Evolutionary conservation across 768 basidiomycete genomes (phyloP).

Genomic region (Pholiota conissans): DNA sequence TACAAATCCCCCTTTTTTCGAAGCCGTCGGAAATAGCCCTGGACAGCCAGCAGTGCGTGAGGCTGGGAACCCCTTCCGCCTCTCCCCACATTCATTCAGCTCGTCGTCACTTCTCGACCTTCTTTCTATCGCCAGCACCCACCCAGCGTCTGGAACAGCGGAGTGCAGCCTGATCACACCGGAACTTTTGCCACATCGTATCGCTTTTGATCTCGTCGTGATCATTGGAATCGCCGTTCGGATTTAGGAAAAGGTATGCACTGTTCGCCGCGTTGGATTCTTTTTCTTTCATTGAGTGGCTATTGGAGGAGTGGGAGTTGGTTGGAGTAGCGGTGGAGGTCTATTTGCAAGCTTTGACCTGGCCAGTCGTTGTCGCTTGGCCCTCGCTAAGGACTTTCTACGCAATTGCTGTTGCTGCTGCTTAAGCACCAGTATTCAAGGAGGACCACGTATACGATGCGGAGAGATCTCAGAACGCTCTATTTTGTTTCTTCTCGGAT

Average conservation of each 20-base stretch:
- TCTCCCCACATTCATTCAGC: slow-evolving; percentile 1
- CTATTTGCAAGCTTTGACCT: no score
- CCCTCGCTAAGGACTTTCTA: no score
- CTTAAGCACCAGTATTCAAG: background rate
- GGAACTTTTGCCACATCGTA: background rate
- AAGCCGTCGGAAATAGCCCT: slow-evolving; percentile 7
- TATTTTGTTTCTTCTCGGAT: background rate
- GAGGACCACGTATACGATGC: background rate
- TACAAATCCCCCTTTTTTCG: background rate
- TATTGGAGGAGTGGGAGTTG: background rate
- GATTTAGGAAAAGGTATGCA: slow-evolving; percentile 1
- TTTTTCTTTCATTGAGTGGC: background rate
- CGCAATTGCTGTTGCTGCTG: background rate
- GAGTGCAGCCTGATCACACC: background rate
- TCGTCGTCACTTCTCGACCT: background rate
- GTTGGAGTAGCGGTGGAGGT: background rate
- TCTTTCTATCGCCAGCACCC: background rate
- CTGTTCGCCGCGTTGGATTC: background rate
- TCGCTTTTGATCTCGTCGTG: slow-evolving; percentile 3
- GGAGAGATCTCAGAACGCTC: background rate
- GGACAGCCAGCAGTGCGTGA: slow-evolving; percentile 11
- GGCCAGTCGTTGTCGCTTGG: no score
- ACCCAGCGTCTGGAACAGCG: background rate
- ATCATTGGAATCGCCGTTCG: slow-evolving; percentile 2
- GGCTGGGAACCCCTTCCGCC: slow-evolving; percentile 6